A percentile compares a stretch with the other conserved stretches of the same genome.
Conservation (phyloP, 1,284 basidiomycete species). For the Violaceomyces palustris region DNA sequence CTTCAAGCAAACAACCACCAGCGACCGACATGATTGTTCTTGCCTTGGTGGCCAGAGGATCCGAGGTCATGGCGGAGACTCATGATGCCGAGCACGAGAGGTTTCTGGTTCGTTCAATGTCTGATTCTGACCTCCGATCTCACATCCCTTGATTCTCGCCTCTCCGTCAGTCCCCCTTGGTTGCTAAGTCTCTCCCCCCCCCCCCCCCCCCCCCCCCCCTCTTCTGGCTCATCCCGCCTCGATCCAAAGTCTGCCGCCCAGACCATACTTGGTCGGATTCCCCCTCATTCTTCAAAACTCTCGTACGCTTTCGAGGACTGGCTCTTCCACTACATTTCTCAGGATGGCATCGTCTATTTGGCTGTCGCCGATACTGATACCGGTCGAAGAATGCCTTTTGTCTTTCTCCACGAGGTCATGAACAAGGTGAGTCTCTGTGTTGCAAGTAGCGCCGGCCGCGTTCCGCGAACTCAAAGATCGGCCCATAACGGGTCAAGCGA, state of each 20-base stretch:
- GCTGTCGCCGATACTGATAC: constrained; percentile 83
- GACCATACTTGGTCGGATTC: constrained; percentile 89
- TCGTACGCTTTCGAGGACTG: constrained; percentile 70
- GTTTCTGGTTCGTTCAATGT: constrained; percentile 25
- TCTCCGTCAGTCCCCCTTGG: background rate
- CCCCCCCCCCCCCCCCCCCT: constrained; percentile 11
- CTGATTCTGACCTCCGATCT: background rate
- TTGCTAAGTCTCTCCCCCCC: background rate
- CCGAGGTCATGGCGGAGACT: constrained; percentile 34
- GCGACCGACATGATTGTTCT: constrained; percentile 42
- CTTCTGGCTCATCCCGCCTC: background rate
- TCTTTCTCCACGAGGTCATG: constrained; percentile 82
- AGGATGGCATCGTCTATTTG: constrained; percentile 66
- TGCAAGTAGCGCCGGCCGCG: too few species aligned
- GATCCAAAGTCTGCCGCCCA: constrained; percentile 67
- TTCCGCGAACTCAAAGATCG: too few species aligned
- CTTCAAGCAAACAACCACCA: too few species aligned
- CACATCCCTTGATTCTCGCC: background rate
- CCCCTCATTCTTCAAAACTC: constrained; percentile 85
- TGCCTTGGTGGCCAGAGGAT: constrained; percentile 40
- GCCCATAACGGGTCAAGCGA: too few species aligned
- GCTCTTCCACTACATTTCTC: constrained; percentile 80
- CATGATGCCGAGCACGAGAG: constrained; percentile 38
- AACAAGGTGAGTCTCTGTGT: constrained; percentile 59
- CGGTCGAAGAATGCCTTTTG: constrained; percentile 76